phyloP scores from a whole-genome alignment of 208 protist genomes.

The Leishmania guyanensis region DNA sequence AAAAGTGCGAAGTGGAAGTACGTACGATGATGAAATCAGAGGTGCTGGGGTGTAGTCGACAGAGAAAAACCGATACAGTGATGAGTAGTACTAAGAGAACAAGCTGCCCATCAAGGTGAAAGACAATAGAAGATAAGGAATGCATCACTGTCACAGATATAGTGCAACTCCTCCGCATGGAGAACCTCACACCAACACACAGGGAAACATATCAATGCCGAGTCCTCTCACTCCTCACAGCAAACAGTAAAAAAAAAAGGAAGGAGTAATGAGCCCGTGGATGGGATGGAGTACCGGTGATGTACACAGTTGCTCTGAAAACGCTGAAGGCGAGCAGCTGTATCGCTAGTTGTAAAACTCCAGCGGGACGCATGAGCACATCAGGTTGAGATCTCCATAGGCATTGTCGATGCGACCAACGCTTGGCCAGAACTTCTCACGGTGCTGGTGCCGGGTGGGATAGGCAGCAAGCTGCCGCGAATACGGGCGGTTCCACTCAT shows the following conservation, averaged over 20 bases:
- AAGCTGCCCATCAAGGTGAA: not conserved
- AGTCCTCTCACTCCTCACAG: not conserved
- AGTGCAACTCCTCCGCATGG: too few relatives aligned
- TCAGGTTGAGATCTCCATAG: slow-evolving; percentile 96
- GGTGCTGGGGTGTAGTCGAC: too few relatives aligned
- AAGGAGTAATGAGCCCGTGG: not conserved
- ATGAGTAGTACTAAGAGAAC: not conserved
- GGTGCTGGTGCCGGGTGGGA: slow-evolving; percentile 73
- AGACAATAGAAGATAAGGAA: not conserved
- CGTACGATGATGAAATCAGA: not conserved
- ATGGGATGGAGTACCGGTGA: not conserved
- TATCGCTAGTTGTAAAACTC: slow-evolving; percentile 65
- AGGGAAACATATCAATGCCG: not conserved
- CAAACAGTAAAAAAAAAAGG: slow-evolving; percentile 25
- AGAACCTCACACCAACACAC: not conserved
- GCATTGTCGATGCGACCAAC: slow-evolving; percentile 95
- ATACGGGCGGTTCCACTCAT: slow-evolving; percentile 95
- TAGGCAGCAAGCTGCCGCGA: slow-evolving; percentile 94
- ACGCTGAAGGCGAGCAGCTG: not conserved
- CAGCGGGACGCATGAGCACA: slow-evolving; percentile 88
- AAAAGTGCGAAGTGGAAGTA: not conserved
- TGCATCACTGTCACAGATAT: not conserved
- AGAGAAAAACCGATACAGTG: not conserved
- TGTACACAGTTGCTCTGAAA: not conserved
- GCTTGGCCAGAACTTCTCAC: slow-evolving; percentile 96